Base-by-base conservation (phyloP, 1,139 yeast genomes). In the Taphrina wiesneri region DNA sequence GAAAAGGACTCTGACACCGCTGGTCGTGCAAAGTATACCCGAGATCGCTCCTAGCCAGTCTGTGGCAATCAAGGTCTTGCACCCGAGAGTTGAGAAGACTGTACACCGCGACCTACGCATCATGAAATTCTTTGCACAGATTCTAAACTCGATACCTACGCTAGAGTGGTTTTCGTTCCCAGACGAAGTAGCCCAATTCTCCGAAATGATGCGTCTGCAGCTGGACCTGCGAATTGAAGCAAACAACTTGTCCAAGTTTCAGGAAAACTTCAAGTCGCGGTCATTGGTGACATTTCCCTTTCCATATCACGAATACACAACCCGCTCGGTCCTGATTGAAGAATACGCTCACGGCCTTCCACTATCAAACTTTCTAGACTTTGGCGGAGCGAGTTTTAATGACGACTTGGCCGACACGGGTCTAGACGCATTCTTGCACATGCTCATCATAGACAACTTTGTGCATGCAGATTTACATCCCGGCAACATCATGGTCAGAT, bases 131-230 rank as follows among this genome's bases (percentile, higher is more conserved):
- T 88, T 92, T 73, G 99, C 99, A 1, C 77, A 78, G 51, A 68
- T 82, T 0, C 83, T 93, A 59, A 86, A 91, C 72, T 71, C 76
- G 19, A 79, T 92, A 1, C 99, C 99, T 0, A 90, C 96, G 0
- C 90, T 93, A 96, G 97, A 93, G 75, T 93, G 99, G 99, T 79
- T 93, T 6, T 90, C 97, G 4, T 78, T 93, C 61, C 99, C 98
- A 0, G 96, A 87, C 69, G 99, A 95, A 75, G 98, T 93, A 1
- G 89, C 86, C 51, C 96, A 91, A 73, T 93, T 93, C 75, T 82
- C 90, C 0, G 79, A 85, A 0, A 82, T 95, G 78, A 93, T 93
- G 98, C 84, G 86, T 61, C 77, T 90, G 63, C 99, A 93, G 75
- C 78, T 95, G 68, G 99, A 93, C 75, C 78, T 93, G 67, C 80